Base-by-base conservation (phyloP, 768 basidiomycete species). In the Leucocoprinus leucothites region DNA sequence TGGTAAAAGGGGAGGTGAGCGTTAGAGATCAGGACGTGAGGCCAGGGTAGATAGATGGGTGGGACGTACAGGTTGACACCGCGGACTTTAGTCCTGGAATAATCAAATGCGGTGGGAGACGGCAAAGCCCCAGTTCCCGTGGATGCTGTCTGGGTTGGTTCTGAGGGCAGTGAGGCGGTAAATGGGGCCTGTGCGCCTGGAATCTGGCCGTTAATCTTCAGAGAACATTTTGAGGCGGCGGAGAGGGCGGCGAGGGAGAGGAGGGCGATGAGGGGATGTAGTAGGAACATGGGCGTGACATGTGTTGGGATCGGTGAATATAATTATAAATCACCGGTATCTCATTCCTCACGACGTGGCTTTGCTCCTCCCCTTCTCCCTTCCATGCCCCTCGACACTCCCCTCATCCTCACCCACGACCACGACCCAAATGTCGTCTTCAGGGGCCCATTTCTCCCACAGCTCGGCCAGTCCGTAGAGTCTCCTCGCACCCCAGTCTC, bases 1-100 rank as follows among this genome's bases (percentile, higher is more conserved):
- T 82, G 57, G 16, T 14, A 31, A 45, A 28, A 38, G 53, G n/a
- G 51, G 22, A 45, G 14, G 34, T 34, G 38, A 35, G 47, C 57
- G 25, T 41, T 35, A 44, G 28, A 58, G 48, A 50, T 35, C 31
- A 38, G n/a, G n/a, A n/a, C n/a, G 1, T 45, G 24, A 41, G 24
- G 31, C 19, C 51, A 48, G 42, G 26, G 50, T 21, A n/a, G 19
- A 42, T 43, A 36, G 45, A 42, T 19, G 3, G 43, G n/a, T 4
- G n/a, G n/a, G n/a, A 77, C 83, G 60, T 60, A 84, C 84, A 85
- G 64, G 61, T 85, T 85, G 6, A 86, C 84, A 18, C 83, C 84
- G 16, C 83, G 73, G 51, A 85, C 74, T 25, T 40, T 45, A 31
- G 47, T 51, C 21, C 25, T 71, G 74, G 53, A 48, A 40, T 58